Conservation (phyloP, 2,329 filamentous ascomycete species). For the Cercospora beticola region DNA sequence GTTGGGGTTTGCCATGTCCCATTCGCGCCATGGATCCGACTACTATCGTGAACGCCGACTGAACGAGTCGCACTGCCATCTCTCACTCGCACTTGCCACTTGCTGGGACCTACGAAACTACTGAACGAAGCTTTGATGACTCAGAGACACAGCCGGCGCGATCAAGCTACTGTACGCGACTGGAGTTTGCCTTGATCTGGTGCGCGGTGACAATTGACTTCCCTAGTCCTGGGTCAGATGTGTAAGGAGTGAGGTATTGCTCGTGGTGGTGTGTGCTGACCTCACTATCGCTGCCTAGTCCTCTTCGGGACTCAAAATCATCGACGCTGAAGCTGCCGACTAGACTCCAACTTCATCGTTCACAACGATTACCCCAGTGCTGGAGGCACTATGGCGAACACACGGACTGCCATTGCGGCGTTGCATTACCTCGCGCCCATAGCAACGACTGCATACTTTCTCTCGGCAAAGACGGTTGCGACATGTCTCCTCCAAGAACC, state of each 20-base stretch:
- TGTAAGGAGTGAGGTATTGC: background rate
- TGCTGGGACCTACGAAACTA: background rate
- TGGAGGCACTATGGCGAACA: background rate
- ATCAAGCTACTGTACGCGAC: background rate
- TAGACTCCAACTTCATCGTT: background rate
- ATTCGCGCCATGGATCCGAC: background rate
- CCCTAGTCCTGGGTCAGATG: background rate
- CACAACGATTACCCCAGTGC: background rate
- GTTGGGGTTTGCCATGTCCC: background rate
- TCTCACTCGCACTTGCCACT: background rate
- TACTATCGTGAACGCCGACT: background rate
- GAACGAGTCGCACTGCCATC: background rate
- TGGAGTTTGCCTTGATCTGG: background rate
- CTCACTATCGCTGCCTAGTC: background rate
- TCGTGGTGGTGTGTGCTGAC: background rate
- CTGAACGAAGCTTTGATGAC: conserved; percentile 1
- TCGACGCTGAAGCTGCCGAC: background rate
- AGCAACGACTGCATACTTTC: conserved; percentile 30
- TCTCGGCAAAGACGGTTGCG: conserved; percentile 29
- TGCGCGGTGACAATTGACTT: background rate
- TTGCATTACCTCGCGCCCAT: conserved; percentile 34
- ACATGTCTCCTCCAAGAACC: conserved; percentile 34
- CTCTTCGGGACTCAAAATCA: background rate
- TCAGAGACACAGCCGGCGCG: background rate
- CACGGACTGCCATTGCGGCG: conserved; percentile 15